phyloP scores from a whole-genome alignment of 345 rosid genomes.

The Eucalyptus cloeziana region DNA sequence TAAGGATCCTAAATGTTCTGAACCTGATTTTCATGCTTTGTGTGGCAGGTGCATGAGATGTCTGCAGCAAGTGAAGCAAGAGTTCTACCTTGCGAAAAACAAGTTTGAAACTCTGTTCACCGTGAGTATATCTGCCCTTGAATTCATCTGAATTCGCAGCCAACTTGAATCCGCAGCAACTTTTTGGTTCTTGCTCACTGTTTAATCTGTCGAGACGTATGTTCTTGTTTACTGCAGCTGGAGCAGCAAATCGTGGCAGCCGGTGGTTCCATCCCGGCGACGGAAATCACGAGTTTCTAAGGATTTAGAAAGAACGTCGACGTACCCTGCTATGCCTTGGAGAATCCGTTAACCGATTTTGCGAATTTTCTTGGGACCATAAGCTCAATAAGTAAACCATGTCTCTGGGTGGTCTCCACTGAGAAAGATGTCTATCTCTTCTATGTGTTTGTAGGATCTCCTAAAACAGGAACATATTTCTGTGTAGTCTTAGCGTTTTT shows the following conservation, averaged over 20 bases:
- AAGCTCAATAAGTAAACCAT: not conserved
- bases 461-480: not conserved
- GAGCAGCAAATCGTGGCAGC: conserved; percentile 84
- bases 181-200: not conserved
- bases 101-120: conserved; percentile 66
- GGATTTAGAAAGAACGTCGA: not conserved
- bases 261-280: conserved; percentile 60
- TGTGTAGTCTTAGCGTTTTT: not conserved
- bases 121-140: conserved; percentile 18
- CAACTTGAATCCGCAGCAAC: not conserved
- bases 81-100: conserved; percentile 58
- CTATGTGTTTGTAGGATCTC: not conserved
- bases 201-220: not conserved
- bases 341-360: not conserved
- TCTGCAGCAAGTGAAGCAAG: conserved; percentile 82
- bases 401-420: not conserved
- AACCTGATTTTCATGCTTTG: not conserved
- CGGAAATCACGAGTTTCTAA: conserved; percentile 36
- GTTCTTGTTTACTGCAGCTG: conserved; percentile 29
- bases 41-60: conserved; percentile 61
- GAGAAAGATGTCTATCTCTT: not conserved
- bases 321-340: not conserved
- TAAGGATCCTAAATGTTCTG: not conserved
- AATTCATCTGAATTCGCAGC: not conserved
- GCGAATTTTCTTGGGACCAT: not conserved